Conservation (phyloP, 768 basidiomycete species). For the Obba rivulosa region DNA sequence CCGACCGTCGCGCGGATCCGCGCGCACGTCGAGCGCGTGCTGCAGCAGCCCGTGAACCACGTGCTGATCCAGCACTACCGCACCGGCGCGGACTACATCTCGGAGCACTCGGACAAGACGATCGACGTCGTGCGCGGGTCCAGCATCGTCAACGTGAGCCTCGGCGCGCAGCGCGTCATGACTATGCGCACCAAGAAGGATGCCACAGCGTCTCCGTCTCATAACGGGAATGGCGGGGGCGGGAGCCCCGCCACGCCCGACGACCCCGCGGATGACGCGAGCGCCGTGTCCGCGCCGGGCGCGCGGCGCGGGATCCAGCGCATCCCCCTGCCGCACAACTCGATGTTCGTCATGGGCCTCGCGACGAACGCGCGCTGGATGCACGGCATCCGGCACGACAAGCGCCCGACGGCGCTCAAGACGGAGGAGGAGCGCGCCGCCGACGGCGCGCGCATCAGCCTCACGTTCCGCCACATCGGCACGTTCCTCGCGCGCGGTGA, state of each 20-base stretch:
- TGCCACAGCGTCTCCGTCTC: conserved; percentile 7
- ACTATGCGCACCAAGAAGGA: conserved; percentile 65
- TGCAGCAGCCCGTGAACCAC: conserved; percentile 71
- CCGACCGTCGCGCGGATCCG: conserved; percentile 64
- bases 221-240: background rate
- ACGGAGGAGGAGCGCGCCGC: conserved; percentile 46
- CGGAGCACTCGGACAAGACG: conserved; percentile 85
- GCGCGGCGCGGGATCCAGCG: conserved; percentile 37
- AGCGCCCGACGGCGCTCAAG: conserved; percentile 53
- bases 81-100: conserved; percentile 74
- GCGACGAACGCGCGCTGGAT: conserved; percentile 71
- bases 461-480: conserved; percentile 76
- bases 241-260: background rate
- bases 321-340: conserved; percentile 74
- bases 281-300: background rate
- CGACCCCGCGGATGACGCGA: background rate
- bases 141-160: conserved; percentile 73
- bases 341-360: conserved; percentile 76
- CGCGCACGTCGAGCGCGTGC: conserved; percentile 50
- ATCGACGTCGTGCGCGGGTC: conserved; percentile 73
- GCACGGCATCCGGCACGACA: conserved; percentile 74
- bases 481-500: conserved; percentile 59
- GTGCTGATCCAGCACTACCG: conserved; percentile 82
- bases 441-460: conserved; percentile 66
- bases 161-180: conserved; percentile 77